Evolutionary conservation across 1,139 yeast species (phyloP).

Genomic region (Nakaseomyces kungkrabaensis): DNA sequence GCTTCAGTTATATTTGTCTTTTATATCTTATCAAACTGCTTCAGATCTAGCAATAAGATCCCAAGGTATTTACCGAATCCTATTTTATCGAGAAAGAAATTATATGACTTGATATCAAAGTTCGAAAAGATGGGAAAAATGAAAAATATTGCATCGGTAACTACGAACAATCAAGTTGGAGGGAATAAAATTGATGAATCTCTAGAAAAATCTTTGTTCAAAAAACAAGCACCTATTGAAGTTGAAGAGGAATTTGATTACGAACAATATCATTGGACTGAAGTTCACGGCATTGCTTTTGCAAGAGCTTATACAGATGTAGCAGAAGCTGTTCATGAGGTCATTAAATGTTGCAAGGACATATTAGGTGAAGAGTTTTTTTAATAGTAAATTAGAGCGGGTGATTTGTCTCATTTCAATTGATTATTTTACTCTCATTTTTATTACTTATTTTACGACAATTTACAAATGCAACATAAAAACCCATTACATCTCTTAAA

Average conservation of each 20-base stretch:
- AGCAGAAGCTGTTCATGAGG: conserved; percentile 35
- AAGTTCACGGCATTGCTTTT: conserved; percentile 41
- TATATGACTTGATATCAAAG: conserved; percentile 34
- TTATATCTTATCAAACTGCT: conserved; percentile 36
- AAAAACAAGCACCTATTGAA: conserved; percentile 1
- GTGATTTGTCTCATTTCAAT: not conserved
- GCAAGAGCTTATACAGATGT: conserved; percentile 40
- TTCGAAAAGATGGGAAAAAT: conserved; percentile 18
- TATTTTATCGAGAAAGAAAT: conserved; percentile 34
- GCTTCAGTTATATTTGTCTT: conserved; percentile 37
- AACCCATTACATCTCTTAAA: not conserved
- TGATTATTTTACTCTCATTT: not conserved
- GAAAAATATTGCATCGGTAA: not conserved
- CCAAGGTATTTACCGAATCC: conserved; percentile 40
- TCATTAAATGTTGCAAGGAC: conserved; percentile 33
- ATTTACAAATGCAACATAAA: too few species aligned
- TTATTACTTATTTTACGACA: too few species aligned
- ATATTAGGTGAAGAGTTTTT: conserved; percentile 36
- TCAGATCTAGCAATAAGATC: conserved; percentile 31
- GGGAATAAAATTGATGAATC: conserved; percentile 6
- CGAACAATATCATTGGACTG: conserved; percentile 35
- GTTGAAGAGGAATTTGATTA: conserved; percentile 15
- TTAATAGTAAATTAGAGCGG: not conserved
- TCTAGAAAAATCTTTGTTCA: conserved; percentile 6
- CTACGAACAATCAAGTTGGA: not conserved